Percentiles rank a stretch among this genome's conserved stretches.
Conservation (phyloP, 768 basidiomycete species). For the Tricholoma hemisulphureum region DNA sequence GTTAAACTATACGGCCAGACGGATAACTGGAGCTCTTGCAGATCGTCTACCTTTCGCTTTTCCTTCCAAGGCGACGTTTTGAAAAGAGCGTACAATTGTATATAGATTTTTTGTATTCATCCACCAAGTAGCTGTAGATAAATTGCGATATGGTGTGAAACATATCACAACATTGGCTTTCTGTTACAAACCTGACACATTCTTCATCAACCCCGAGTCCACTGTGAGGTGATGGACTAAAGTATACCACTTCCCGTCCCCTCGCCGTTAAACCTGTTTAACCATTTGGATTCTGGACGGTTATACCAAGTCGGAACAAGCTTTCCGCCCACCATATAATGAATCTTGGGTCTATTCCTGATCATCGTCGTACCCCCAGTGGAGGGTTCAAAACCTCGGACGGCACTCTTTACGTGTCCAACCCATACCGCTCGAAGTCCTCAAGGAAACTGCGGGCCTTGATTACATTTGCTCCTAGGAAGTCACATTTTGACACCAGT, state of each 20-base stretch:
- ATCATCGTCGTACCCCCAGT: constrained; percentile 29
- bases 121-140: too few species aligned
- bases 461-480: constrained; percentile 83
- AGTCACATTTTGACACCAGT: constrained; percentile 79
- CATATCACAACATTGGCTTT: not conserved
- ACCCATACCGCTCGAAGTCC: constrained; percentile 68
- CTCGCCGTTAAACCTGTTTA: not conserved
- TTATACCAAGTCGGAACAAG: constrained; percentile 1
- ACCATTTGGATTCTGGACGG: not conserved
- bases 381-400: constrained; percentile 53
- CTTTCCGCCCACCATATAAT: constrained; percentile 12
- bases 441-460: constrained; percentile 80
- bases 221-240: not conserved
- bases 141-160: too few species aligned
- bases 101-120: too few species aligned
- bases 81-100: constrained; percentile 42
- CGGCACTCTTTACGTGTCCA: constrained; percentile 73
- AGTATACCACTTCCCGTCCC: not conserved
- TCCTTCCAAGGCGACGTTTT: constrained; percentile 45
- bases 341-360: not conserved
- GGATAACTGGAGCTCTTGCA: constrained; percentile 41
- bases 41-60: constrained; percentile 51
- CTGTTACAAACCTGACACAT: not conserved
- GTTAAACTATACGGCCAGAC: constrained; percentile 74
- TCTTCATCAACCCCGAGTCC: not conserved